Base-by-base conservation (phyloP, 108 stramenopile genomes). In the Skeletonema tropicum region DNA sequence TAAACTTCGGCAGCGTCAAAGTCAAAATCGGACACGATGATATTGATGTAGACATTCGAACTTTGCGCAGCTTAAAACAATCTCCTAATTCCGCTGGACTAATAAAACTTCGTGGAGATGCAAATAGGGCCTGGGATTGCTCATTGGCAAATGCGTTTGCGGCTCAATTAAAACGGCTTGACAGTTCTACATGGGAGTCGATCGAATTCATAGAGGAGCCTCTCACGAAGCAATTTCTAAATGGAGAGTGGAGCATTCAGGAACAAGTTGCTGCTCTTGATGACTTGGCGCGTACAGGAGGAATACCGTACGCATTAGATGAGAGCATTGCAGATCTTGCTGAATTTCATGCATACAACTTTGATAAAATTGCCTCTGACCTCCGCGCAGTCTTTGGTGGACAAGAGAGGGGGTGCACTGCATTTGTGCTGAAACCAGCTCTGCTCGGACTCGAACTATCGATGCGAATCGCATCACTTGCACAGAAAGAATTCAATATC, bases 131-230 rank as follows among this genome's bases (percentile, higher is more conserved):
- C 23, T 94, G 90, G 88, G 77, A 87, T 57, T 36, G 73, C 64
- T 46, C 67, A 9, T 60, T 65, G 17, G 90, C 88, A 38, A 11
- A 68, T 23, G 33, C 62, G 7, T 94, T 94, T 71, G 73, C 57
- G 15, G 36, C 68, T n/a, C 78, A 74, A 49, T 5, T 90, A 26
- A 76, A 73, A 36, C 65, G 33, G 3, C 25, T 68, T 9, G 66
- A 67, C 45, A 26, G 26, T 70, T 6, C 59, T 64, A 23, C 19
- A 17, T 29, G 58, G 11, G 33, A 33, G 61, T 32, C 21, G 59
- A 57, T 92, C 9, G 93, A 94, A 66, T 94, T 89, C 69, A 84
- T 94, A 29, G 94, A 94, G 68, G 94, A 94, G 76, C 94, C 94
- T 9, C 49, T 94, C 13, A 26, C 75, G 69, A 76, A 79, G 63